phyloP scores from a whole-genome alignment of 2,329 filamentous ascomycete species.

The Gaeumannomyces sp. region DNA sequence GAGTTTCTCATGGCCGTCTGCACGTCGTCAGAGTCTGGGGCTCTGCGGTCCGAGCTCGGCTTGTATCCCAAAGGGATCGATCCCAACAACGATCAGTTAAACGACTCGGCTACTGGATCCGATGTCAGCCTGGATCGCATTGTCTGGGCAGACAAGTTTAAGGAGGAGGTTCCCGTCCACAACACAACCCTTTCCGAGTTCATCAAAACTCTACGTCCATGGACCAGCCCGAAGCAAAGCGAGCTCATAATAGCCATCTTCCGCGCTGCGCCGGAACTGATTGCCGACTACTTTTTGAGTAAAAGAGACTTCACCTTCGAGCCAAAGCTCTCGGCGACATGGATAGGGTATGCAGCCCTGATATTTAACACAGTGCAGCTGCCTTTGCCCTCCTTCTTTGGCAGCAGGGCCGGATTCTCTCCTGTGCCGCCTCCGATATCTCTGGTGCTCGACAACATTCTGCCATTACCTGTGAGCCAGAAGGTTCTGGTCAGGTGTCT shows the following conservation, averaged over 20 bases:
- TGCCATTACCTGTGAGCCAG: slow-evolving; percentile 76
- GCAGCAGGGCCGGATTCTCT: slow-evolving; percentile 56
- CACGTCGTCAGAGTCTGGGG: slow-evolving; percentile 65
- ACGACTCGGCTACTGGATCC: not conserved
- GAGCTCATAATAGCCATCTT: slow-evolving; percentile 80
- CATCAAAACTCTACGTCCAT: slow-evolving; percentile 71
- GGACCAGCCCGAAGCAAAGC: slow-evolving; percentile 73
- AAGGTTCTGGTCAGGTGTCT: slow-evolving; percentile 75
- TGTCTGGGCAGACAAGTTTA: slow-evolving; percentile 63
- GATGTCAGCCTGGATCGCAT: slow-evolving; percentile 64
- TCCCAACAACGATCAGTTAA: not conserved
- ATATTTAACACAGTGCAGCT: slow-evolving; percentile 75
- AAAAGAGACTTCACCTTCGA: slow-evolving; percentile 81
- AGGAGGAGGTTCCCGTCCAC: slow-evolving; percentile 62
- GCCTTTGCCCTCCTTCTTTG: slow-evolving; percentile 66
- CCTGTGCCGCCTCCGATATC: slow-evolving; percentile 69
- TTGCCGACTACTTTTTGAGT: slow-evolving; percentile 79
- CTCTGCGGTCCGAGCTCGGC: slow-evolving; percentile 71
- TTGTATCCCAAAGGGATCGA: slow-evolving; percentile 67
- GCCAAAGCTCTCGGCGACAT: slow-evolving; percentile 85
- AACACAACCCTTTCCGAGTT: slow-evolving; percentile 78
- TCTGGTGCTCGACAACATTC: slow-evolving; percentile 75
- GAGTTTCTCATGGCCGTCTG: slow-evolving; percentile 70
- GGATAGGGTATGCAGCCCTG: slow-evolving; percentile 90
- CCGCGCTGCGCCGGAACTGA: slow-evolving; percentile 72